phyloP scores from a whole-genome alignment of 345 rosid genomes.

The Laguncularia racemosa region DNA sequence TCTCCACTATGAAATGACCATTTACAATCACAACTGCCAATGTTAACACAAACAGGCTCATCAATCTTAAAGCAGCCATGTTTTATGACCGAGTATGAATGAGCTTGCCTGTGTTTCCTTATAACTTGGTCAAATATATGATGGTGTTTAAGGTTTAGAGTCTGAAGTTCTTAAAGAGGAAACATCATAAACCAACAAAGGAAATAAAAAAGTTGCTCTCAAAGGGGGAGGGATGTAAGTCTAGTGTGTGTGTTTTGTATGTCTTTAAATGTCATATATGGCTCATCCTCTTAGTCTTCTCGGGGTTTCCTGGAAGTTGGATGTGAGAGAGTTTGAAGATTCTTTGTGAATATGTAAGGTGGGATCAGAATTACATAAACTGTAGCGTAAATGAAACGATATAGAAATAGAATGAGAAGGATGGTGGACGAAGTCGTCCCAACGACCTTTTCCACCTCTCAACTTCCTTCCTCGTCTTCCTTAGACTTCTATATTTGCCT shows the following conservation, averaged over 20 bases:
- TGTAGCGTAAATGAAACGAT: constrained; percentile 43
- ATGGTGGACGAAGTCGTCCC: constrained; percentile 45
- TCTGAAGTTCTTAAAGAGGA: no score
- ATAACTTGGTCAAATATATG: no score
- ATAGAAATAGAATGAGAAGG: constrained; percentile 16
- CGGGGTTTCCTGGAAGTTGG: no score
- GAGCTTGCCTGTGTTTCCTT: no score
- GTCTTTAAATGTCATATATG: no score
- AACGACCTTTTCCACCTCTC: constrained; percentile 21
- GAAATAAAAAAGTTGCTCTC: no score
- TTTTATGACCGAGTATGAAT: no score
- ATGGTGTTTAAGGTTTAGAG: no score
- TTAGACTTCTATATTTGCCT: no score
- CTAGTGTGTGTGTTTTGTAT: neutral
- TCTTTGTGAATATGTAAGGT: neutral
- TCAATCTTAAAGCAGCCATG: constrained; percentile 7
- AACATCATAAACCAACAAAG: no score
- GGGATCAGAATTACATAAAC: constrained; percentile 4
- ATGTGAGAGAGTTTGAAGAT: no score
- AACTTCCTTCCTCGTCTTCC: neutral
- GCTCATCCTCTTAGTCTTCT: no score
- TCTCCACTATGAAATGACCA: constrained; percentile 86
- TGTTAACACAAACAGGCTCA: constrained; percentile 18
- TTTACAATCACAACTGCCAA: constrained; percentile 11
- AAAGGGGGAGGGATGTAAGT: constrained; percentile 12